A percentile compares a stretch with the other conserved stretches of the same genome.
These are phyloP conservation scores for Neopestalotiopsis sp. DNA, from an alignment of 2,329 filamentous ascomycete species.

Conservation along the genomic window DNA sequence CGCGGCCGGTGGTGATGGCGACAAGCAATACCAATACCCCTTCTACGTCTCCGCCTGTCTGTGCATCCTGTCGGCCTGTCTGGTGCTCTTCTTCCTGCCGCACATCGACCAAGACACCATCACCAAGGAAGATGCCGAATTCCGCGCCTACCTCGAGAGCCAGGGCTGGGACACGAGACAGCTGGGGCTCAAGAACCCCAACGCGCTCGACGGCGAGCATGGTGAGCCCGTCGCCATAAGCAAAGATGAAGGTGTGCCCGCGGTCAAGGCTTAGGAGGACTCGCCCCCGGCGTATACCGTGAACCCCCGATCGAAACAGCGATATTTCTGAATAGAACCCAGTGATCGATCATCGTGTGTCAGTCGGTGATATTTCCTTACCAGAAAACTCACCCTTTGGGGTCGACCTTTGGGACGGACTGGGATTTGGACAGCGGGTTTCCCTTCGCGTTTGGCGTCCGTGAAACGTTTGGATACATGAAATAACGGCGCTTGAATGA, in stretches of 20 bases:
- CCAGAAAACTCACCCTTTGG: not conserved
- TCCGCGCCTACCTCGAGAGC: conserved; percentile 73
- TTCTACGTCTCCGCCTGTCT: conserved; percentile 85
- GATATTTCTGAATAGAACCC: not conserved
- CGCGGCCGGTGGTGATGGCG: conserved; percentile 59
- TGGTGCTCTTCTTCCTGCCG: conserved; percentile 72
- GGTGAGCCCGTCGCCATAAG: not conserved
- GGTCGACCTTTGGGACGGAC: not conserved
- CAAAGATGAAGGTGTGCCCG: not conserved
- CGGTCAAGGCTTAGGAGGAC: conserved; percentile 6
- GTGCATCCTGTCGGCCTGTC: conserved; percentile 73
- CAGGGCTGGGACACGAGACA: conserved; percentile 77
- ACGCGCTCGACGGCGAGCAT: conserved; percentile 10
- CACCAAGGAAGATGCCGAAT: conserved; percentile 74
- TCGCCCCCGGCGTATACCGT: not conserved
- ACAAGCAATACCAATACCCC: conserved; percentile 77
- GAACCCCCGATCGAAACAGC: not conserved
- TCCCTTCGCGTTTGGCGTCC: not conserved
- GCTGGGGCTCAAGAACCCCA: conserved; percentile 46
- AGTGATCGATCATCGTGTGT: no score
- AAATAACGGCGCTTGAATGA: not conserved
- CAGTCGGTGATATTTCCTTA: no score
- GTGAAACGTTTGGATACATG: not conserved
- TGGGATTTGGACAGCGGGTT: not conserved
- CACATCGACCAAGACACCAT: conserved; percentile 88